A percentile compares a stretch with the other conserved stretches of the same genome.
Conservation (phyloP, 78 protist species). For the Tieghemostelium lacteum region DNA sequence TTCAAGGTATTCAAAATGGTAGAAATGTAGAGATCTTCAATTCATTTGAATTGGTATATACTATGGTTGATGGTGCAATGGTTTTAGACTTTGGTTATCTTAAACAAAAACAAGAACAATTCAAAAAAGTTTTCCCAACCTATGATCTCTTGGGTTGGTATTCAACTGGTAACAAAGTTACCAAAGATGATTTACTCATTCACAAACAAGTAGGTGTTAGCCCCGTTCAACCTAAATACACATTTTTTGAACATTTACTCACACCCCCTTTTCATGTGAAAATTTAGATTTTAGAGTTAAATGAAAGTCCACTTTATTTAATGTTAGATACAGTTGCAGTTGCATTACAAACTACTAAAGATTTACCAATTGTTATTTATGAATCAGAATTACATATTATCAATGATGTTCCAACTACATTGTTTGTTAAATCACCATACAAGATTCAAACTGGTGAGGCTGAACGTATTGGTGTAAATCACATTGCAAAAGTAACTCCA, state of each 20-base stretch:
- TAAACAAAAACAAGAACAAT: constrained; percentile 79
- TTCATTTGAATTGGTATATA: constrained; percentile 84
- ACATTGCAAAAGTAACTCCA: constrained; percentile 85
- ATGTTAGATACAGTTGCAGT: constrained; percentile 72
- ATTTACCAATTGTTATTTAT: constrained; percentile 80
- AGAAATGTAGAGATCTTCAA: constrained; percentile 87
- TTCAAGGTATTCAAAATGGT: constrained; percentile 88
- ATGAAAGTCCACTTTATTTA: constrained; percentile 84
- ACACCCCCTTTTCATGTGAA: too few relatives aligned
- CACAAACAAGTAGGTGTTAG: constrained; percentile 64
- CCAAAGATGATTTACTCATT: constrained; percentile 44
- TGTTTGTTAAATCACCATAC: constrained; percentile 59
- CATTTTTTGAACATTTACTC: too few relatives aligned
- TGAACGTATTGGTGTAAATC: constrained; percentile 89
- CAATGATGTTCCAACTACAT: constrained; percentile 62
- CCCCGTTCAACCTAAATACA: too few relatives aligned
- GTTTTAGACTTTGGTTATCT: constrained; percentile 80
- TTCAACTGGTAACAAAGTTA: constrained; percentile 76
- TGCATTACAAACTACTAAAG: neutral
- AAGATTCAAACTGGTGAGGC: constrained; percentile 85
- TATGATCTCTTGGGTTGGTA: constrained; percentile 89
- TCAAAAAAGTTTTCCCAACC: constrained; percentile 84
- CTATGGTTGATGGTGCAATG: neutral
- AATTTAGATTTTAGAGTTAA: constrained; percentile 68
- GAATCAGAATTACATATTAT: constrained; percentile 86